These are phyloP conservation scores for Tolypocladium pustulatum DNA, from an alignment of 2,329 filamentous ascomycete genomes.

Conservation along the genomic window DNA sequence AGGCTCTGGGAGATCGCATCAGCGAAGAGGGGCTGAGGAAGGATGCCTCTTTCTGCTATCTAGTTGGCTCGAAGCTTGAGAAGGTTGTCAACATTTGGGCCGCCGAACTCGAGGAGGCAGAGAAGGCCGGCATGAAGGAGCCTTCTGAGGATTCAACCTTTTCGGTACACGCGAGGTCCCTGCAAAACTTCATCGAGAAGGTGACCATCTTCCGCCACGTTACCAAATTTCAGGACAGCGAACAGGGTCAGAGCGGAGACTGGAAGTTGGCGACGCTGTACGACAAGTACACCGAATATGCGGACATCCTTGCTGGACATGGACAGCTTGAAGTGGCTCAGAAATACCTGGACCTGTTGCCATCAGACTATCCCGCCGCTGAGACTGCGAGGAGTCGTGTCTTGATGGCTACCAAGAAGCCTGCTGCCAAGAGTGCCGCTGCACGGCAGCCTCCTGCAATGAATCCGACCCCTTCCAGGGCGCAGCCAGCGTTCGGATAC, in stretches of 20 bases:
- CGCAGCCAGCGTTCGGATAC: slow-evolving; percentile 32
- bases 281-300: slow-evolving; percentile 93
- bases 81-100: slow-evolving; percentile 96
- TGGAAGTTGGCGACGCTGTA: slow-evolving; percentile 90
- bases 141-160: slow-evolving; percentile 68
- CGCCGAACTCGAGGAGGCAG: slow-evolving; percentile 74
- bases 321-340: slow-evolving; percentile 80
- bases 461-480: slow-evolving; percentile 24
- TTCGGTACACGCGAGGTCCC: slow-evolving; percentile 76
- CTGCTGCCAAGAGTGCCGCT: slow-evolving; percentile 14
- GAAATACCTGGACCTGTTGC: slow-evolving; percentile 83
- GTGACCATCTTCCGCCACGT: slow-evolving; percentile 94
- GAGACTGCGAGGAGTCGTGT: slow-evolving; percentile 80
- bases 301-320: slow-evolving; percentile 84
- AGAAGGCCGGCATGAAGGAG: slow-evolving; percentile 62
- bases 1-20: slow-evolving; percentile 85
- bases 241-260: slow-evolving; percentile 58
- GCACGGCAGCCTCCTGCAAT: slow-evolving; percentile 18
- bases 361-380: slow-evolving; percentile 71
- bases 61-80: slow-evolving; percentile 91
- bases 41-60: slow-evolving; percentile 92
- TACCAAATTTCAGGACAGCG: slow-evolving; percentile 77
- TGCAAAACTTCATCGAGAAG: slow-evolving; percentile 96
- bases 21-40: slow-evolving; percentile 69
- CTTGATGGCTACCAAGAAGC: slow-evolving; percentile 62